Evolutionary conservation across 768 basidiomycete species (phyloP).

Genomic region (Podaxis carcinomalis): DNA sequence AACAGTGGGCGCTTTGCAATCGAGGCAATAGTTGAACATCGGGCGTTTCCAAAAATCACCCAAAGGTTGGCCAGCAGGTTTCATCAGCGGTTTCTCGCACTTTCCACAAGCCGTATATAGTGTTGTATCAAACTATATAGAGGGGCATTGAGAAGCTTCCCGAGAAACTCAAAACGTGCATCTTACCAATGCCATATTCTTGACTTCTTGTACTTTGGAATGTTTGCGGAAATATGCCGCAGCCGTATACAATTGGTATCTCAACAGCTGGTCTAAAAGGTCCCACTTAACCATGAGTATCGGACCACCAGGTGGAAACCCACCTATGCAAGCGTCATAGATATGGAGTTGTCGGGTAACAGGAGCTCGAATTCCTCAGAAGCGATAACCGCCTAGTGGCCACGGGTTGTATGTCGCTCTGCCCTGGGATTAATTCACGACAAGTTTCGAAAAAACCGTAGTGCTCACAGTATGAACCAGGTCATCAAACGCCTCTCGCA

Average conservation of each 20-base stretch:
- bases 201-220: slow-evolving; percentile 45
- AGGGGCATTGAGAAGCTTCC: not conserved
- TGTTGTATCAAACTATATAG: slow-evolving; percentile 57
- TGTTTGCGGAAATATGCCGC: slow-evolving; percentile 78
- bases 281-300: not conserved
- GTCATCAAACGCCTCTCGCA: slow-evolving; percentile 54
- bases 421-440: not conserved
- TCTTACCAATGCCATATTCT: slow-evolving; percentile 49
- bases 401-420: slow-evolving; percentile 84
- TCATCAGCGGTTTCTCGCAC: slow-evolving; percentile 60
- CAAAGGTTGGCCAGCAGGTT: slow-evolving; percentile 27
- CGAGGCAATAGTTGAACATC: slow-evolving; percentile 49
- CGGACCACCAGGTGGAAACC: slow-evolving; percentile 13
- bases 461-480: slow-evolving; percentile 56
- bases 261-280: slow-evolving; percentile 53
- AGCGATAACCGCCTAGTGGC: slow-evolving; percentile 60
- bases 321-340: slow-evolving; percentile 73
- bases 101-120: slow-evolving; percentile 67
- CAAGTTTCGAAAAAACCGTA: not conserved
- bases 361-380: slow-evolving; percentile 51
- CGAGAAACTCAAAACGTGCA: not conserved
- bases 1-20: slow-evolving; percentile 44
- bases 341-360: slow-evolving; percentile 44
- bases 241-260: slow-evolving; percentile 56
- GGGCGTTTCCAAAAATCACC: not conserved